Evolutionary conservation across 176 grass and related monocot genomes (phyloP).

Genomic region (Carex pumila): DNA sequence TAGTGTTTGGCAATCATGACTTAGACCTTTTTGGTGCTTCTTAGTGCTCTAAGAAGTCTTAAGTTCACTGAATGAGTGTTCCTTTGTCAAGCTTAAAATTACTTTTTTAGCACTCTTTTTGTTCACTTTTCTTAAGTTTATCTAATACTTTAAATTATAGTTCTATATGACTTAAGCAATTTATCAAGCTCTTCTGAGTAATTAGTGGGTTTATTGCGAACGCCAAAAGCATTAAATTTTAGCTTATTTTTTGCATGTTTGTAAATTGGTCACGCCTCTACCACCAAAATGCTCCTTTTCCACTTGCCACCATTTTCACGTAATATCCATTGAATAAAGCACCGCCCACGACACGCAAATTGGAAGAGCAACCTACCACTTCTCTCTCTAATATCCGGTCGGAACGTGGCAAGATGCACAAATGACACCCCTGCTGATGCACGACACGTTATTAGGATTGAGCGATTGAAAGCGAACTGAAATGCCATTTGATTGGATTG

Average conservation of each 20-base stretch:
- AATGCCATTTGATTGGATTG: constrained; percentile 15
- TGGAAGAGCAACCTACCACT: background rate
- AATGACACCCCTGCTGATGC: background rate
- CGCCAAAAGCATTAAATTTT: no score
- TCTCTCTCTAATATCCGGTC: background rate
- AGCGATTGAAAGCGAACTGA: background rate
- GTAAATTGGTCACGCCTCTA: background rate
- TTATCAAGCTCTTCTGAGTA: no score
- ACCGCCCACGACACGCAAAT: background rate
- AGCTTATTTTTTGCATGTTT: background rate
- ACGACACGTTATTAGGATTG: background rate
- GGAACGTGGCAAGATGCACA: background rate
- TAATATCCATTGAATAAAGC: background rate
- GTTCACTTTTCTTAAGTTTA: no score
- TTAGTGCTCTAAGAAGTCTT: no score
- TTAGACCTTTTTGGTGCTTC: no score
- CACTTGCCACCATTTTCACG: background rate
- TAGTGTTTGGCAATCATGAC: no score
- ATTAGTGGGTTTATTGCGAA: no score
- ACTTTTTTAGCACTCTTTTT: no score
- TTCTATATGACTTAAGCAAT: no score
- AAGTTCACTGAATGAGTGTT: no score
- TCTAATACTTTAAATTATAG: no score
- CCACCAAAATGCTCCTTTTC: background rate
- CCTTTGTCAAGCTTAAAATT: no score